Evolutionary conservation across 2,329 filamentous ascomycete genomes (phyloP), one percentile per base, ranked within the genome.

Genomic region (Ophiostoma fasciatum): DNA sequence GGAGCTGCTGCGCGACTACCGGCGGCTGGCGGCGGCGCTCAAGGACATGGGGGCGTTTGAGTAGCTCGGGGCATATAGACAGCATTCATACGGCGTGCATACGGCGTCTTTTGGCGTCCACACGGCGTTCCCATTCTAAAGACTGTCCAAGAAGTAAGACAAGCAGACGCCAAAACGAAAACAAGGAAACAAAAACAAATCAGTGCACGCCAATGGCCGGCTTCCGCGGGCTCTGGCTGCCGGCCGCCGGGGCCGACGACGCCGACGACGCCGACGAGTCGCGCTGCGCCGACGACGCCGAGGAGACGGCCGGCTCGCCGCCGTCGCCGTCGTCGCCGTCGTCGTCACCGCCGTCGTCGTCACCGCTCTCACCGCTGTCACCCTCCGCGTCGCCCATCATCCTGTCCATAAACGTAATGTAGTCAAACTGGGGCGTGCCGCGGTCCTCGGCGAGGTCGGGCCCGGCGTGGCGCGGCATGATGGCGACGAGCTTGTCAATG

Each of bases 321-420:
- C 14, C 12, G 37, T 20, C 11, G 17, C 14, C 26, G 20, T 21
- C 10, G 18, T 14, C 45, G 39, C 55, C 55, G 13, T 49, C 45
- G 18, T 47, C 49, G 23, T 49, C 29, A 30, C 22, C 7, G 38
- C 21, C 25, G 37, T 18, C 30, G 20, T 41, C 40, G 11, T 38
- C 40, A 23, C 42, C 39, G n/a, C n/a, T n/a, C n/a, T n/a, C n/a
- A n/a, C n/a, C n/a, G n/a, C n/a, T n/a, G 36, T 36, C 29, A 29
- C 32, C 11, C 9, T 9, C 17, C 29, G n/a, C 20, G n/a, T 38
- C 41, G 22, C 35, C 36, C 31, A 85, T 82, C 59, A 90, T 66
- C 52, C 78, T 81, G 57, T 94, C 80, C 90, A 98, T 98, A 56
- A 96, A 98, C 44, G 74, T 78, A 46, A 96, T 85, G 61, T 98